phyloP scores from a whole-genome alignment of 2,329 filamentous ascomycete species.

The Pestalotiopsis fici region DNA sequence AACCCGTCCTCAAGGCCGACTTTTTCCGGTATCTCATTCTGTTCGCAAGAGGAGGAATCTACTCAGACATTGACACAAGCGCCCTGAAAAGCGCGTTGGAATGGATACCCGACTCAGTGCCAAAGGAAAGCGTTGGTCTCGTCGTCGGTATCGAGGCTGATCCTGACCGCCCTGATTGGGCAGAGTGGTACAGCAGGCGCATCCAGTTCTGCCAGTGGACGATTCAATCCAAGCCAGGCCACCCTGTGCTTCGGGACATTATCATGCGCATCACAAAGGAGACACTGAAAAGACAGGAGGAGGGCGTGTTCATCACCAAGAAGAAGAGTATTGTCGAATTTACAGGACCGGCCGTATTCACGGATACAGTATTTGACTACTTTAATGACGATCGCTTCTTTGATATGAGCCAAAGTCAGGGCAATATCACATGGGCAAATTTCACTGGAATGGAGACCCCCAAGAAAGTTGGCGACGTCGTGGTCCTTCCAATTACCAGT shows the following conservation, averaged over 20 bases:
- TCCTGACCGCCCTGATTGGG: constrained; percentile 89
- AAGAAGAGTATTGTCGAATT: constrained; percentile 87
- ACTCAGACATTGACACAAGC: constrained; percentile 89
- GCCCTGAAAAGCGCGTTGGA: constrained; percentile 81
- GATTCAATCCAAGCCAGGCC: constrained; percentile 91
- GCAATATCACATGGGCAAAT: constrained; percentile 79
- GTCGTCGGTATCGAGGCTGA: constrained; percentile 96
- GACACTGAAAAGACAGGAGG: constrained; percentile 72
- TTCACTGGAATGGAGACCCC: constrained; percentile 85
- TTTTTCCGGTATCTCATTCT: constrained; percentile 76
- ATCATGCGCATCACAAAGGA: constrained; percentile 84
- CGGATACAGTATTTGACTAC: constrained; percentile 86
- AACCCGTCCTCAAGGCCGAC: constrained; percentile 77
- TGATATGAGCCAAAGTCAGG: constrained; percentile 69
- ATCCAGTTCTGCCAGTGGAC: constrained; percentile 99
- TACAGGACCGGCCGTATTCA: constrained; percentile 93
- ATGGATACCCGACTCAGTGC: constrained; percentile 82
- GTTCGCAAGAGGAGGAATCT: constrained; percentile 64
- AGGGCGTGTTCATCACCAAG: constrained; percentile 47
- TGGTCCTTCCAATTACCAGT: constrained; percentile 92
- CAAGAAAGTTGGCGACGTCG: constrained; percentile 89
- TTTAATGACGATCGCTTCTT: constrained; percentile 93
- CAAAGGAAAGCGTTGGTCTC: constrained; percentile 77
- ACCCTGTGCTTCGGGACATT: constrained; percentile 86
- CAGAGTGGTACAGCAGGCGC: constrained; percentile 90